Conservation (phyloP, 2,329 filamentous ascomycete genomes). For the Aspergillus piperis region DNA sequence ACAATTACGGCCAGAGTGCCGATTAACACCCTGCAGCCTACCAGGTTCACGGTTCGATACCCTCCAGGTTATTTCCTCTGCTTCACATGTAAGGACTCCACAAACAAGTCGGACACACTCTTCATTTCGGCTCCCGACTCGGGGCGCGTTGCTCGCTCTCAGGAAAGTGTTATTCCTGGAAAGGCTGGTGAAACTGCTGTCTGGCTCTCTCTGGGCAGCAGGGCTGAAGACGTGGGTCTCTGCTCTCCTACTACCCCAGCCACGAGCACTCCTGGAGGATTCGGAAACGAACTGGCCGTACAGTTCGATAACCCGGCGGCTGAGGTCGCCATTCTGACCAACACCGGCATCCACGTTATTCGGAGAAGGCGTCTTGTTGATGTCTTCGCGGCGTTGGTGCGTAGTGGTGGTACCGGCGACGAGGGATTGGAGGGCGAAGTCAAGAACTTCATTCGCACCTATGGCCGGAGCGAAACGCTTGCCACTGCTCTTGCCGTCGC, state of each 20-base stretch:
- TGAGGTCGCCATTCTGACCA: slow-evolving; percentile 89
- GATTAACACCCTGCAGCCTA: slow-evolving; percentile 47
- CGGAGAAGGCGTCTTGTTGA: slow-evolving; percentile 84
- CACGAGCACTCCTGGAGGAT: slow-evolving; percentile 68
- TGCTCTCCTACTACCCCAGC: slow-evolving; percentile 73
- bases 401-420: slow-evolving; percentile 66
- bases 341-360: slow-evolving; percentile 84
- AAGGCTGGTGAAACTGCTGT: slow-evolving; percentile 77
- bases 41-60: slow-evolving; percentile 56
- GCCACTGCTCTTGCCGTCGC: slow-evolving; percentile 91
- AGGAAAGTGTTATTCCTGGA: slow-evolving; percentile 54
- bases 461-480: slow-evolving; percentile 85
- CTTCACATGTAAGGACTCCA: slow-evolving; percentile 67
- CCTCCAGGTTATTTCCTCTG: slow-evolving; percentile 90
- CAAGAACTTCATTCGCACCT: slow-evolving; percentile 78
- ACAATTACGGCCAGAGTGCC: slow-evolving; percentile 53
- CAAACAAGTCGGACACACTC: slow-evolving; percentile 64
- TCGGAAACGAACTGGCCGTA: slow-evolving; percentile 93
- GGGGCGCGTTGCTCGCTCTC: slow-evolving; percentile 69
- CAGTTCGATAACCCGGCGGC: slow-evolving; percentile 83
- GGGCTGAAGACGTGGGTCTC: slow-evolving; percentile 75
- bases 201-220: slow-evolving; percentile 74
- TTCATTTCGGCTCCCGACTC: slow-evolving; percentile 89
- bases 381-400: slow-evolving; percentile 81
- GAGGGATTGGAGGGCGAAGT: slow-evolving; percentile 81